These are phyloP conservation scores for Elsinoe fawcettii DNA, from an alignment of 2,329 filamentous ascomycete genomes.

Conservation along the genomic window DNA sequence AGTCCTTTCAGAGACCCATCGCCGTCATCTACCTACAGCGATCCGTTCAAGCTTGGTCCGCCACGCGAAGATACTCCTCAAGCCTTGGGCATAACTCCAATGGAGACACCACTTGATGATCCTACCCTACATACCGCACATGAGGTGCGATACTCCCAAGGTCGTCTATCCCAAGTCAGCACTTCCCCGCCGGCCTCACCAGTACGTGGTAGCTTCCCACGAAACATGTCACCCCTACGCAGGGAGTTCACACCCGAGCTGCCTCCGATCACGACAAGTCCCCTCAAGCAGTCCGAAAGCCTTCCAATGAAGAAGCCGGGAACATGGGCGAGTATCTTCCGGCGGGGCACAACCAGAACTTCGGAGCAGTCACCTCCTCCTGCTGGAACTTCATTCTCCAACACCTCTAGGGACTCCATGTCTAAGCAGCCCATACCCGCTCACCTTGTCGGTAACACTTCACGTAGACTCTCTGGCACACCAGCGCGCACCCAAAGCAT, in stretches of 20 bases:
- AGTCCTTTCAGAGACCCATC: conserved; percentile 14
- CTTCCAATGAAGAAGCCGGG: conserved; percentile 19
- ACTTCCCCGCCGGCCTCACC: conserved; percentile 37
- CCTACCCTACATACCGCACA: conserved; percentile 43
- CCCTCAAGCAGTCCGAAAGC: conserved; percentile 22
- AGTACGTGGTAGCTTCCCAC: conserved; percentile 27
- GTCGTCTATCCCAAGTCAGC: conserved; percentile 28
- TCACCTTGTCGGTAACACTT: conserved; percentile 37
- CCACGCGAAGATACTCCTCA: conserved; percentile 18
- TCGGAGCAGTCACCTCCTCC: conserved; percentile 39
- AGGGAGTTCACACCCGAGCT: conserved; percentile 18
- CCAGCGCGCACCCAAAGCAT: conserved; percentile 80
- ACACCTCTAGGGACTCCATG: conserved; percentile 85
- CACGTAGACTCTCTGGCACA: conserved; percentile 45
- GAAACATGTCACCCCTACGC: conserved; percentile 41
- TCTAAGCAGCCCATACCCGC: conserved; percentile 46
- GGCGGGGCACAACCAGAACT: conserved; percentile 43
- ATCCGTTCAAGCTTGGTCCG: conserved; percentile 10
- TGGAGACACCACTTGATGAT: conserved; percentile 25
- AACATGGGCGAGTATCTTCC: conserved; percentile 68
- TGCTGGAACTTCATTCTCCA: conserved; percentile 63
- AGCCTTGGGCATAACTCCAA: not conserved
- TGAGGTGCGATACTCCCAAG: conserved; percentile 41
- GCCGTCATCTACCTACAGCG: not conserved
- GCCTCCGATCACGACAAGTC: conserved; percentile 28